Conservation (phyloP, 2,329 filamentous ascomycete species). For the Cryphonectria carpinicola region DNA sequence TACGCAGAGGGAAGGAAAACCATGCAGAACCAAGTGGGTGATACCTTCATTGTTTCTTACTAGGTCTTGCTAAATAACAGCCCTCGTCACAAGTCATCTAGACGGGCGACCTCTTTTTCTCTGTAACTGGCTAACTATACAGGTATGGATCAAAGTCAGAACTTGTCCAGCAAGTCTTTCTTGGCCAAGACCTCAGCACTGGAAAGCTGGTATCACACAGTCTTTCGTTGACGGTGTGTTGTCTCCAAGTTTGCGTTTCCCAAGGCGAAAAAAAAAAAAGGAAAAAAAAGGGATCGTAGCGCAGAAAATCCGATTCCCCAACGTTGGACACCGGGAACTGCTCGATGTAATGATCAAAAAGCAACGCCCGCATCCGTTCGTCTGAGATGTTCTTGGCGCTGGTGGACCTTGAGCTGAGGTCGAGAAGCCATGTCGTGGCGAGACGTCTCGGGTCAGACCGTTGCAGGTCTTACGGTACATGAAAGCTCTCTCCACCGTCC, state of each 20-base stretch:
- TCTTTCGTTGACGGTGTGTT: not conserved
- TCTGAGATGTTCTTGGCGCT: not conserved
- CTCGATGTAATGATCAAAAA: not conserved
- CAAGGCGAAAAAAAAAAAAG: not conserved
- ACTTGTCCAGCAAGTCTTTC: not conserved
- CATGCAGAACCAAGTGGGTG: not conserved
- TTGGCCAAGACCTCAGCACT: not conserved
- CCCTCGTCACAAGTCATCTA: not conserved
- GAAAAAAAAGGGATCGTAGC: not conserved
- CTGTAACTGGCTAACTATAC: not conserved
- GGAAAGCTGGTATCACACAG: not conserved
- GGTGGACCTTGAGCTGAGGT: not conserved
- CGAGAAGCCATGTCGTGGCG: not conserved
- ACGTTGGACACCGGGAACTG: not conserved
- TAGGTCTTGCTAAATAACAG: not conserved
- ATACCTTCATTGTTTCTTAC: not conserved
- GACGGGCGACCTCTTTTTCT: not conserved
- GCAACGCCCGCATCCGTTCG: not conserved
- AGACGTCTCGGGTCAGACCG: slow-evolving; percentile 5
- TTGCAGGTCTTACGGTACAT: slow-evolving; percentile 23
- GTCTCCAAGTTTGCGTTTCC: slow-evolving; percentile 11
- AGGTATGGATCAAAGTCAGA: not conserved
- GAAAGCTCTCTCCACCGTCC: slow-evolving; percentile 19
- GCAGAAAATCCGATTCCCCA: too few relatives aligned
- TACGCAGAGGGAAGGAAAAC: not conserved